Evolutionary conservation across 345 rosid genomes (phyloP).

Genomic region (Kernera saxatilis): DNA sequence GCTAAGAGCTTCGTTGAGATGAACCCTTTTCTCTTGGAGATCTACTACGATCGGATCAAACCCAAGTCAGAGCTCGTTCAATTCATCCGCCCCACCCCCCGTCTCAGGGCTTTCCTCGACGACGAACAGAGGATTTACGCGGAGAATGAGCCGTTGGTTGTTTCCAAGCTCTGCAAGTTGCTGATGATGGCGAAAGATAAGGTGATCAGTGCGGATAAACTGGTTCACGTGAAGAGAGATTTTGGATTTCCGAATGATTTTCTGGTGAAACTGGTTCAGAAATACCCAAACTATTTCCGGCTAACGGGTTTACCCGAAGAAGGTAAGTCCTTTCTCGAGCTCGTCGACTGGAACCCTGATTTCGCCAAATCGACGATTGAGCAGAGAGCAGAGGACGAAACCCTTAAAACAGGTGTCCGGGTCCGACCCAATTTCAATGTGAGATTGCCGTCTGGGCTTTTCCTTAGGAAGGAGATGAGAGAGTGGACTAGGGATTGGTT

Average conservation of each 20-base stretch:
- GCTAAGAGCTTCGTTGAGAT: conserved; percentile 45
- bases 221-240: conserved; percentile 79
- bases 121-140: conserved; percentile 49
- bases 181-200: conserved; percentile 75
- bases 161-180: conserved; percentile 70
- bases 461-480: conserved; percentile 82
- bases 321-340: conserved; percentile 57
- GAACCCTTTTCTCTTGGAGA: conserved; percentile 56
- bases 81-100: conserved; percentile 50
- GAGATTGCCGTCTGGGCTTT: conserved; percentile 63
- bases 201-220: conserved; percentile 56
- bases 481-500: conserved; percentile 93
- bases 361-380: conserved; percentile 59
- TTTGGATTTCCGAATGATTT: conserved; percentile 84
- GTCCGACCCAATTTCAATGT: conserved; percentile 61
- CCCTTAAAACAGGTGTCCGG: conserved; percentile 44
- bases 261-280: conserved; percentile 53
- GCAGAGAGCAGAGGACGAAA: conserved; percentile 58
- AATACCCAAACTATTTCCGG: conserved; percentile 60
- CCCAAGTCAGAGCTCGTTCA: conserved; percentile 54
- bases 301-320: conserved; percentile 51
- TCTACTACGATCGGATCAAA: conserved; percentile 57
- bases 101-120: conserved; percentile 55
- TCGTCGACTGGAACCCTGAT: conserved; percentile 61
- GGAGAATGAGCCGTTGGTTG: conserved; percentile 51